Evolutionary conservation across 345 rosid genomes (phyloP).

Genomic region (Eucalyptus tenuipes): DNA sequence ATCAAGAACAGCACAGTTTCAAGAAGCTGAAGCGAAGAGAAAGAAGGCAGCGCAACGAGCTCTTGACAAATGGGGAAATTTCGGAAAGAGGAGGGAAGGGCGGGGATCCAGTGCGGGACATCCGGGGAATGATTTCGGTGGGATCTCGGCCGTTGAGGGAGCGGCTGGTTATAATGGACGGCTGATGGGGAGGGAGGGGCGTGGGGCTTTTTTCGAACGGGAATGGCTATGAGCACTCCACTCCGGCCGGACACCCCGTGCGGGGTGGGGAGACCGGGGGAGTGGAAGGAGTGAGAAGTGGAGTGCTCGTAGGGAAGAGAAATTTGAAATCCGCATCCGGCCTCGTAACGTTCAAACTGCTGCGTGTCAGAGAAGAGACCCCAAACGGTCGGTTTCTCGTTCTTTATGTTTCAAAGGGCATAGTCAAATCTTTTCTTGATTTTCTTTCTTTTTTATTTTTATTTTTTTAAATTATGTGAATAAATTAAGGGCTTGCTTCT

Average conservation of each 20-base stretch:
- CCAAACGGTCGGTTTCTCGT: slow-evolving; percentile 10
- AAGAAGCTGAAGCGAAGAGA: not conserved
- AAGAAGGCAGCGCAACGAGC: not conserved
- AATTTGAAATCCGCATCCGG: slow-evolving; percentile 3
- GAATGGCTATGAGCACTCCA: not conserved
- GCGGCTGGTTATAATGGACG: slow-evolving; percentile 8
- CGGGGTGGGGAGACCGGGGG: not conserved
- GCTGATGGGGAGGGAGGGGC: slow-evolving; percentile 16
- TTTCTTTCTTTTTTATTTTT: not conserved
- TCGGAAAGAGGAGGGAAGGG: not conserved
- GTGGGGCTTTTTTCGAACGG: slow-evolving; percentile 4
- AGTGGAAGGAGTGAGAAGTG: slow-evolving; percentile 10
- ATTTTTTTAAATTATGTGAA: not conserved
- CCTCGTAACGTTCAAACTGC: slow-evolving; percentile 49
- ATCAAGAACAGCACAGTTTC: not conserved
- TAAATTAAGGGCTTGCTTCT: not conserved
- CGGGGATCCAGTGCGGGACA: slow-evolving; percentile 3
- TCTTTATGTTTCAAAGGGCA: not conserved
- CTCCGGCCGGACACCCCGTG: accelerated
- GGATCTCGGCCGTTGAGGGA: slow-evolving; percentile 11
- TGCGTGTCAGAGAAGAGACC: slow-evolving; percentile 5
- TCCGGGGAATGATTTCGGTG: not conserved
- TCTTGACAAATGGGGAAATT: not conserved
- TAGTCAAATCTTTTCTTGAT: not conserved
- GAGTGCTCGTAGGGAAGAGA: not conserved